Conservation (phyloP, 768 basidiomycete genomes). For the Trametes cinnabarina region DNA sequence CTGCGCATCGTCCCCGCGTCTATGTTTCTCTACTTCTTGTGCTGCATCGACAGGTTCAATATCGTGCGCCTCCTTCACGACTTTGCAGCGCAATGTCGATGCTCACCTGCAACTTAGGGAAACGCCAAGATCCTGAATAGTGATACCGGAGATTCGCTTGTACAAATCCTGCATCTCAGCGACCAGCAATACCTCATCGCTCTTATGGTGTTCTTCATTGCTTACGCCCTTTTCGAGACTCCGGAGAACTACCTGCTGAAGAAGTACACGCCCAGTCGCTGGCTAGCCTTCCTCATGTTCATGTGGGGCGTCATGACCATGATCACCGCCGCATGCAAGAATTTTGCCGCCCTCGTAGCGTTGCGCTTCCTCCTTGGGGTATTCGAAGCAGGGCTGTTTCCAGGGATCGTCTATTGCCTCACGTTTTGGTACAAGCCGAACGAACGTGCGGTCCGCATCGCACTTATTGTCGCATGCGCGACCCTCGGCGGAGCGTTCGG, state of each 20-base stretch:
- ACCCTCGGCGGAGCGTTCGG: slow-evolving; percentile 31
- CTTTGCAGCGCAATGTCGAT: background rate
- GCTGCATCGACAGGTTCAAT: slow-evolving; percentile 27
- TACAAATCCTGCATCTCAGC: slow-evolving; percentile 8
- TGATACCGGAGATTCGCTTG: slow-evolving; percentile 20
- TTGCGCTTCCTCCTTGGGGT: slow-evolving; percentile 42
- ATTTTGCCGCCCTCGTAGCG: slow-evolving; percentile 34
- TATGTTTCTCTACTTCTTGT: slow-evolving; percentile 25
- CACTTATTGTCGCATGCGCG: slow-evolving; percentile 32
- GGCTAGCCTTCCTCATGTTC: slow-evolving; percentile 41
- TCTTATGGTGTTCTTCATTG: slow-evolving; percentile 24
- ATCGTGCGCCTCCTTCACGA: slow-evolving; percentile 21
- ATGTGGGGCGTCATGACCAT: slow-evolving; percentile 40
- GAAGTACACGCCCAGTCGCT: slow-evolving; percentile 35
- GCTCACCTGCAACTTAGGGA: slow-evolving; percentile 12
- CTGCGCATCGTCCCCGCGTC: slow-evolving; percentile 21
- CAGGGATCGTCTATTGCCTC: slow-evolving; percentile 41
- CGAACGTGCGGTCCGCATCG: slow-evolving; percentile 29
- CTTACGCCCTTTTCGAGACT: slow-evolving; percentile 23
- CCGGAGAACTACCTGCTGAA: slow-evolving; percentile 38
- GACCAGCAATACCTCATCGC: slow-evolving; percentile 22
- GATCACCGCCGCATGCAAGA: slow-evolving; percentile 36
- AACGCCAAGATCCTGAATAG: slow-evolving; percentile 25
- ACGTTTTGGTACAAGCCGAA: slow-evolving; percentile 46
- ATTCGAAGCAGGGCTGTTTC: slow-evolving; percentile 44